Conservation (phyloP, 1,284 basidiomycete species). For the Pulveroboletus sp. region DNA sequence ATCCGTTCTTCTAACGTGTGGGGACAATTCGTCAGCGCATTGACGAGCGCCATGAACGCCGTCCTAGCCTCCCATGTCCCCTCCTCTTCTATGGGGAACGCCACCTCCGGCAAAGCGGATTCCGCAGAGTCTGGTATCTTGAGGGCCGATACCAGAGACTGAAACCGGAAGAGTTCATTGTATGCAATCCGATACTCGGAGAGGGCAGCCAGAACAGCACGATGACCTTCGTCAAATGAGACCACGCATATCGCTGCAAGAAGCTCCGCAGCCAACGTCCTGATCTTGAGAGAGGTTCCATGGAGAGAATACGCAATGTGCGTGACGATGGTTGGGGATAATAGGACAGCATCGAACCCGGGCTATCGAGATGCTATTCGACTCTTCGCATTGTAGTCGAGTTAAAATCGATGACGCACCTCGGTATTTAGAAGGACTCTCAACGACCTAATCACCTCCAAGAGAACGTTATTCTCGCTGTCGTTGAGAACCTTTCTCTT, state of each 20-base stretch:
- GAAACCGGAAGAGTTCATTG: slow-evolving; percentile 79
- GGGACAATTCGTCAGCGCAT: slow-evolving; percentile 78
- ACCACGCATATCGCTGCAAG: slow-evolving; percentile 83
- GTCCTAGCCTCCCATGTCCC: slow-evolving; percentile 82
- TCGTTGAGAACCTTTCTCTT: slow-evolving; percentile 62
- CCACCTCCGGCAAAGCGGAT: slow-evolving; percentile 39
- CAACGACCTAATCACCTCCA: slow-evolving; percentile 80
- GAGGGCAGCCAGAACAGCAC: slow-evolving; percentile 72
- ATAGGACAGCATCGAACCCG: slow-evolving; percentile 73
- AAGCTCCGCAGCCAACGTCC: slow-evolving; percentile 74
- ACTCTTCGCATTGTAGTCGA: background rate
- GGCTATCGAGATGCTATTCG: slow-evolving; percentile 43
- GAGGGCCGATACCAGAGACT: slow-evolving; percentile 69
- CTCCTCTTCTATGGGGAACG: slow-evolving; percentile 53
- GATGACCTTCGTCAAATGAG: slow-evolving; percentile 71
- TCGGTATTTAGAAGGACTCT: slow-evolving; percentile 84
- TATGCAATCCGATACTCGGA: slow-evolving; percentile 77
- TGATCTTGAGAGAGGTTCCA: slow-evolving; percentile 67
- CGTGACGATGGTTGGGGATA: slow-evolving; percentile 66
- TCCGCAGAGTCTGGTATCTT: slow-evolving; percentile 51
- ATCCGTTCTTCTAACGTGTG: slow-evolving; percentile 80
- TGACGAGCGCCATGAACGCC: slow-evolving; percentile 76
- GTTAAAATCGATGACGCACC: slow-evolving; percentile 45
- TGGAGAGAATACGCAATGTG: slow-evolving; percentile 76
- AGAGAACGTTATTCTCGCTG: slow-evolving; percentile 64